phyloP scores from a whole-genome alignment of 768 basidiomycete genomes.

The Phanerochaete carnosa region DNA sequence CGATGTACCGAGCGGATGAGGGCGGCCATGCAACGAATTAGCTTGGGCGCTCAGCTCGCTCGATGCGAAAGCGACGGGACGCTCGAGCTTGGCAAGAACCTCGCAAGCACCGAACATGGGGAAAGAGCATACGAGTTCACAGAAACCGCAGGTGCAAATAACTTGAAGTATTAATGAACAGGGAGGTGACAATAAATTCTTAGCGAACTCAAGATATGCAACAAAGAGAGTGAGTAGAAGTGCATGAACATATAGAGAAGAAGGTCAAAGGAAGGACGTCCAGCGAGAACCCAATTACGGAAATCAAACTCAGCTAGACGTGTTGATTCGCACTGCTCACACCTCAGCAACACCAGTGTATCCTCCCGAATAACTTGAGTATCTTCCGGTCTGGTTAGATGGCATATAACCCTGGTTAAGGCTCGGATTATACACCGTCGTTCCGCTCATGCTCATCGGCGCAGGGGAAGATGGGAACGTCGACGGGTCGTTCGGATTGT shows the following conservation, averaged over 20 bases:
- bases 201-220: neutral
- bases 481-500: slow-evolving; percentile 12
- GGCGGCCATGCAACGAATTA: no score
- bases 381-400: neutral
- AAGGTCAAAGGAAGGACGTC: neutral
- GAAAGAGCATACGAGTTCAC: no score
- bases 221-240: neutral
- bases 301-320: neutral
- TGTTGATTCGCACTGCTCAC: neutral
- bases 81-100: no score
- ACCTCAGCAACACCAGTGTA: slow-evolving; percentile 12
- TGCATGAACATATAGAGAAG: neutral
- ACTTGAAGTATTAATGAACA: neutral
- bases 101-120: no score
- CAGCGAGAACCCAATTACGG: no score
- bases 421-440: neutral
- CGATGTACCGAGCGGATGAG: no score
- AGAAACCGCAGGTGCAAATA: no score
- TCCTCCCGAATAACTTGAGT: neutral
- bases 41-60: no score
- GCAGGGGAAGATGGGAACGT: slow-evolving; percentile 4
- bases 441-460: neutral
- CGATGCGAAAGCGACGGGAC: no score
- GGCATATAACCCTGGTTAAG: neutral
- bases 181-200: neutral